These are phyloP conservation scores for Emericellopsis terricola DNA, from an alignment of 495 filamentous ascomycete species.

Conservation along the genomic window DNA sequence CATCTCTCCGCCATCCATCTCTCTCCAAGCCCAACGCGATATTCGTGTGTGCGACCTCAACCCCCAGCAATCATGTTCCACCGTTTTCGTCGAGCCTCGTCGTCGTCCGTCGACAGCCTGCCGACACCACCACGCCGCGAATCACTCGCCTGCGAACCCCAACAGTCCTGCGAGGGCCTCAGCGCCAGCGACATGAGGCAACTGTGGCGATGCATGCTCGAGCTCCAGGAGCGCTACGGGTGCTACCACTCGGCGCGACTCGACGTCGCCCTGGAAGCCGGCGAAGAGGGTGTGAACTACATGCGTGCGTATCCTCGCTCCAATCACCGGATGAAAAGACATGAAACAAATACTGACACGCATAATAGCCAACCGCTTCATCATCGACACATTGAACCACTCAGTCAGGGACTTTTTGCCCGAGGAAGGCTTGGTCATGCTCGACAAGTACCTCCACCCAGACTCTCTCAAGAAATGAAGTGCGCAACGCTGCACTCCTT, in stretches of 20 bases:
- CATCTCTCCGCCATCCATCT: too few species aligned
- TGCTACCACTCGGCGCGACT: conserved; percentile 29
- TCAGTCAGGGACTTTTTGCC: conserved; percentile 19
- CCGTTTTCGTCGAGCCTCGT: too few species aligned
- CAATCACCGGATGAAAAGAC: not conserved
- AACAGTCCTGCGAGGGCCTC: conserved; percentile 1
- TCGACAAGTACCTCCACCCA: conserved; percentile 1
- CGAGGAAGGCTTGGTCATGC: conserved; percentile 10
- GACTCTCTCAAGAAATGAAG: too few species aligned
- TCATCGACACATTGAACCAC: conserved; percentile 25
- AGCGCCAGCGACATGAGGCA: conserved; percentile 11
- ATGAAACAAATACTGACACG: not conserved
- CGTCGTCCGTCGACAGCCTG: too few species aligned
- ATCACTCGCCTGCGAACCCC: not conserved
- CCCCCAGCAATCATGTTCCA: too few species aligned
- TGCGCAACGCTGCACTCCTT: too few species aligned
- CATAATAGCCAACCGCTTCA: conserved; percentile 18
- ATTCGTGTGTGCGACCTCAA: too few species aligned
- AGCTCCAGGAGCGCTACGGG: conserved; percentile 20
- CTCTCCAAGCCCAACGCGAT: too few species aligned
- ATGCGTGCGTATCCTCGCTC: conserved; percentile 16
- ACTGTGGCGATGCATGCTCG: conserved; percentile 27
- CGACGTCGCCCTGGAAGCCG: conserved; percentile 21
- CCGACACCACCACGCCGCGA: too few species aligned
- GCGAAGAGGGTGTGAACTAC: conserved; percentile 9